Base-by-base conservation (phyloP, 106 monocot species). In the Amphibolis antarctica region DNA sequence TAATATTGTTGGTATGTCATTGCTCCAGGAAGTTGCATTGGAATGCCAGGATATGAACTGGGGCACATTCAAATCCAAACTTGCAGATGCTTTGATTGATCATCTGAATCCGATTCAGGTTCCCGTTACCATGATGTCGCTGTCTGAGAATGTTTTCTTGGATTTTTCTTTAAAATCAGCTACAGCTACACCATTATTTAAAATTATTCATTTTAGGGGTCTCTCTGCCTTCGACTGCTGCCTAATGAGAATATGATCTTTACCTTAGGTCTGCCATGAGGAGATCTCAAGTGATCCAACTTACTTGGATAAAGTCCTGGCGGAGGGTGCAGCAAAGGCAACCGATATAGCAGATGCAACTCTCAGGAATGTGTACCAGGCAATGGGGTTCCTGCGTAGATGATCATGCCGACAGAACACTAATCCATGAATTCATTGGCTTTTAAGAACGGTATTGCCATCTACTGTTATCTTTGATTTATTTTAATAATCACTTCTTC, bases 71-170 rank as follows among this genome's bases (percentile, higher is more conserved):
- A 96, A 96, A 69, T 4, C 31, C 21, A 80, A 29, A 49, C 81
- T 96, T 47, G 74, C 86, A 36, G 94, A 90, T 67, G 86, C 94
- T 10, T 49, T 96, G 21, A 74, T 90, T 29, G 76, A 90, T 71
- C 94, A 89, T 69, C 66, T 89, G 36, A 54, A 82, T 28, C 94
- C 83, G 51, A 86, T 89, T 72, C 93, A 93, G 93, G 93, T 86
- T 57, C 46, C 1, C 29, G 25, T 57, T 57, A 12, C 17, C 28
- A 7, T 28, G 24, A 57, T 0, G 14, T 29, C 17, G 25, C 28
- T 25, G 12, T 36, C 7, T 36, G 36, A 2, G 7, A 36, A 36
- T 36, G 7, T 4, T 2, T 36, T 36, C 36, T 36, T 36, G 36
- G 7, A 36, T 4, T 7, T 36, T 36, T 36, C 36, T 36, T 7